phyloP scores from a whole-genome alignment of 140 eudicot genomes.

The Ambrosia hybrid region DNA sequence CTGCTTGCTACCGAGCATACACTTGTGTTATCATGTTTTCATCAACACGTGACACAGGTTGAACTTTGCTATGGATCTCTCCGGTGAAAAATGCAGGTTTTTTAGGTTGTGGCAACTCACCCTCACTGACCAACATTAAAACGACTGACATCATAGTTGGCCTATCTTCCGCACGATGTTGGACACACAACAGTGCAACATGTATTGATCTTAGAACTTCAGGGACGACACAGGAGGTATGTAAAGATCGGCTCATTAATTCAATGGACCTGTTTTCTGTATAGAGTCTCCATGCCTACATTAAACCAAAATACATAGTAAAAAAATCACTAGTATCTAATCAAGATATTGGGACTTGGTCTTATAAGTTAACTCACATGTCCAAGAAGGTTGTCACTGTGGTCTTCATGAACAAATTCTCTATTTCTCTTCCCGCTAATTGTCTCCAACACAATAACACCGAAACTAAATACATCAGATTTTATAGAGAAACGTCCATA shows the following conservation, averaged over 20 bases:
- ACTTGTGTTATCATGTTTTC: too few relatives aligned
- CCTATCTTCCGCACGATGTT: too few relatives aligned
- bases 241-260: too few relatives aligned
- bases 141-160: too few relatives aligned
- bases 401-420: constrained; percentile 29
- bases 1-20: background rate
- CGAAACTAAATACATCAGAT: too few relatives aligned
- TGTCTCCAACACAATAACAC: constrained; percentile 34
- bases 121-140: too few relatives aligned
- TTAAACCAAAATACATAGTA: too few relatives aligned
- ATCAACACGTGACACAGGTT: background rate
- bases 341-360: background rate
- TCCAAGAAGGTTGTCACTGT: background rate
- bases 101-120: background rate
- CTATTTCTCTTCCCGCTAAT: constrained; percentile 30
- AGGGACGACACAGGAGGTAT: too few relatives aligned
- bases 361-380: constrained; percentile 17
- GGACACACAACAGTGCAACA: too few relatives aligned
- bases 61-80: background rate
- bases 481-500: too few relatives aligned
- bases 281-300: background rate
- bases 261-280: too few relatives aligned
- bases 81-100: background rate
- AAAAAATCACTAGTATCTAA: background rate
- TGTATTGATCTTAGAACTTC: too few relatives aligned